Percentiles rank a stretch among this genome's conserved stretches.
These are phyloP conservation scores for Eimeria maxima DNA, from an alignment of 169 alveolate species.

Conservation along the genomic window DNA sequence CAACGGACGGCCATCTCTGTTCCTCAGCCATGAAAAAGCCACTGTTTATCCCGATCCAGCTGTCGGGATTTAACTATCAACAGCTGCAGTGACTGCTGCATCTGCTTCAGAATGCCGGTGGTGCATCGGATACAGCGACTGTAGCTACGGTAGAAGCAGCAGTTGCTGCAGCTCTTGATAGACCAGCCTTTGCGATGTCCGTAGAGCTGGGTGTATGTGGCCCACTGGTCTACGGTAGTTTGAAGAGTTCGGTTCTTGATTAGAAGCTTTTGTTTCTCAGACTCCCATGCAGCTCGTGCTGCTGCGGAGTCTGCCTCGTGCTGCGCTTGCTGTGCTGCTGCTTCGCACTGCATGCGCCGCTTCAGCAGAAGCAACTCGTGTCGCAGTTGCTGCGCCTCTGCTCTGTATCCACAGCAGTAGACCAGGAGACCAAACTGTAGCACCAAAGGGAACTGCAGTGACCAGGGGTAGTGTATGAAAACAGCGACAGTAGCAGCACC, in stretches of 20 bases:
- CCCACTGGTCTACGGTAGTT: constrained; percentile 46
- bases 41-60: not conserved
- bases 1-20: not conserved
- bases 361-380: constrained; percentile 18
- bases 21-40: not conserved
- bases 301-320: constrained; percentile 48
- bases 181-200: not conserved
- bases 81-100: not conserved
- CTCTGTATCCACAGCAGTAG: constrained; percentile 11
- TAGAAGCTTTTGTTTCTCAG: constrained; percentile 24
- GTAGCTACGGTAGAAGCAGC: not conserved
- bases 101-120: not conserved
- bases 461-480: not conserved
- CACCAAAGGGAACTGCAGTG: not conserved
- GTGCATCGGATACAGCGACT: not conserved
- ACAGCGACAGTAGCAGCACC: too few relatives aligned
- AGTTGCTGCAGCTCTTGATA: not conserved
- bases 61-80: not conserved
- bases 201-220: not conserved
- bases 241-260: constrained; percentile 24
- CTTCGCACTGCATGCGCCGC: constrained; percentile 41
- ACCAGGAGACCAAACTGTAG: not conserved
- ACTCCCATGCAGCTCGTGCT: constrained; percentile 43
- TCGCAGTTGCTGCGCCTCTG: constrained; percentile 36
- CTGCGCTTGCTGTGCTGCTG: constrained; percentile 62